phyloP scores from a whole-genome alignment of 805 yeast genomes.

The Saturnispora quitensis region DNA sequence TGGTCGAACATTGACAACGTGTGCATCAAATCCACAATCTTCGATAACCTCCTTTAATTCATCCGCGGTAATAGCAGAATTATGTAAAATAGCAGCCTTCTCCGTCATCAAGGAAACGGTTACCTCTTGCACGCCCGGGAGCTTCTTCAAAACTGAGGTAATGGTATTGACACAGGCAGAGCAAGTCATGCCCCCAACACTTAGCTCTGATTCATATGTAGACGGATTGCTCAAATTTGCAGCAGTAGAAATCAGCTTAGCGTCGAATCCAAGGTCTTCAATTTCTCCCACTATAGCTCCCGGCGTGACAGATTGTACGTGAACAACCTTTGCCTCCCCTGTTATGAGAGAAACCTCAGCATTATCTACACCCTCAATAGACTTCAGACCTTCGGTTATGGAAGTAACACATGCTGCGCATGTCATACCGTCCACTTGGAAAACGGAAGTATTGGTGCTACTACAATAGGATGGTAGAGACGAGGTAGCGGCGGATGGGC shows the following conservation, averaged over 20 bases:
- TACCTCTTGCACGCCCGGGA: slow-evolving; percentile 28
- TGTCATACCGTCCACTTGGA: slow-evolving; percentile 70
- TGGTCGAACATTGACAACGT: slow-evolving; percentile 32
- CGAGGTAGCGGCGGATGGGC: background rate
- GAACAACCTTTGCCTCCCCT: slow-evolving; percentile 57
- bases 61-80: slow-evolving; percentile 22
- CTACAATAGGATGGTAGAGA: background rate
- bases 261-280: slow-evolving; percentile 68
- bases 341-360: slow-evolving; percentile 68
- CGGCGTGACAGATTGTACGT: slow-evolving; percentile 28
- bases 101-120: slow-evolving; percentile 67
- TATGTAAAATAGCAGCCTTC: slow-evolving; percentile 50
- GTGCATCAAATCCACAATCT: slow-evolving; percentile 39
- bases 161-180: slow-evolving; percentile 58
- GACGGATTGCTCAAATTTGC: slow-evolving; percentile 12
- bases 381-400: slow-evolving; percentile 32
- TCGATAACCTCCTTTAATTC: slow-evolving; percentile 35
- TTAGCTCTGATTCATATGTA: slow-evolving; percentile 13
- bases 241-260: slow-evolving; percentile 13
- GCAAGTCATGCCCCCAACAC: slow-evolving; percentile 69
- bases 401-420: slow-evolving; percentile 78
- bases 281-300: slow-evolving; percentile 40
- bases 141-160: slow-evolving; percentile 33
- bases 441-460: background rate
- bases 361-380: slow-evolving; percentile 19